A percentile compares a stretch with the other conserved stretches of the same genome.
Conservation (phyloP, 2,329 filamentous ascomycete genomes). For the Epichloe hybrida region DNA sequence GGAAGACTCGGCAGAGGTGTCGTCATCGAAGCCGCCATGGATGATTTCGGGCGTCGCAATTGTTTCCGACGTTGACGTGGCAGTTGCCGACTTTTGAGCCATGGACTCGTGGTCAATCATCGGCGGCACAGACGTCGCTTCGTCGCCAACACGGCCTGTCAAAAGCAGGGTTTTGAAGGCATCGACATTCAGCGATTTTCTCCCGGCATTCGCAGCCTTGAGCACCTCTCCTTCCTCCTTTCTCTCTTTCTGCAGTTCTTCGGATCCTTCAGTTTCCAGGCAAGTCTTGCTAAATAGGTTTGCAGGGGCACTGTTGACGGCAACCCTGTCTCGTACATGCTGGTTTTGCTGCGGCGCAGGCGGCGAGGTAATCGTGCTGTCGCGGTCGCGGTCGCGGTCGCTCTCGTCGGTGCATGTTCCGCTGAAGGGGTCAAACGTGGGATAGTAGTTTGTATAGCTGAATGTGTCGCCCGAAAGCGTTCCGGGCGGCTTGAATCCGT, state of each 20-base stretch:
- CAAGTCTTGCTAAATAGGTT: slow-evolving; percentile 43
- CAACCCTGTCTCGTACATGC: background rate
- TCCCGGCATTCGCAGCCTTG: slow-evolving; percentile 20
- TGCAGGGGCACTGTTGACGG: slow-evolving; percentile 9
- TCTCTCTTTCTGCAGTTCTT: slow-evolving; percentile 17
- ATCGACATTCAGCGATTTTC: slow-evolving; percentile 55
- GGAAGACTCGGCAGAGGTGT: slow-evolving; percentile 1
- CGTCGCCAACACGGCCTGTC: slow-evolving; percentile 47
- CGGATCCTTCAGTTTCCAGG: slow-evolving; percentile 32
- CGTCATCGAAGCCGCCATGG: background rate
- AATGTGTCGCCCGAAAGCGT: slow-evolving; percentile 12
- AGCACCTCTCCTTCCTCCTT: slow-evolving; percentile 19
- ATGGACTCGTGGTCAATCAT: background rate
- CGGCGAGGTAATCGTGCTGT: background rate
- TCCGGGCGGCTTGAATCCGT: slow-evolving; percentile 17
- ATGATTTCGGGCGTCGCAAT: background rate
- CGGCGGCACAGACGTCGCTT: background rate
- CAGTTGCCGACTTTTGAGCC: background rate
- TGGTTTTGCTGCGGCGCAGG: slow-evolving; percentile 1
- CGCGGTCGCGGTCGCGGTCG: slow-evolving; percentile 10
- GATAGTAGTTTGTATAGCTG: slow-evolving; percentile 7
- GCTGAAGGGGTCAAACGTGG: slow-evolving; percentile 18
- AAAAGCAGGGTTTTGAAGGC: slow-evolving; percentile 64
- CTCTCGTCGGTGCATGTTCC: slow-evolving; percentile 15
- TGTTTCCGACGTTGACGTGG: background rate